Conservation (phyloP, 306 rosid genomes). For the Lablab purpureus region DNA sequence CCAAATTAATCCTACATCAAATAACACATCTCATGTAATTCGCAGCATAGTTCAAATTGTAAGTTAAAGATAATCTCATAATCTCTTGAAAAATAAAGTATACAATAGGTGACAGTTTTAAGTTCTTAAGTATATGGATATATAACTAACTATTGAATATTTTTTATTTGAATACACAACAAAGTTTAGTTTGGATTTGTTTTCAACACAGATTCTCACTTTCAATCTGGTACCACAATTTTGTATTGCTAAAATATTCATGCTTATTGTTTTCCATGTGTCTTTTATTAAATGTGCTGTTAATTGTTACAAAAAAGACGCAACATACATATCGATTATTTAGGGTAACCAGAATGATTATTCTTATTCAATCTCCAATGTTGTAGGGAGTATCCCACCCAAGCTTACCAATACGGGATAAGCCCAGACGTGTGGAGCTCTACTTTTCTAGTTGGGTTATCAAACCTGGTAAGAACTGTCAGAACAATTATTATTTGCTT, state of each 20-base stretch:
- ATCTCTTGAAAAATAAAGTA: not conserved
- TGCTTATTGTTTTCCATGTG: not conserved
- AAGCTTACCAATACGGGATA: constrained; percentile 87
- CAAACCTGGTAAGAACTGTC: constrained; percentile 74
- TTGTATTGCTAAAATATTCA: not conserved
- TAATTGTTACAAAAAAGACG: not conserved
- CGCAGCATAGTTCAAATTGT: not conserved
- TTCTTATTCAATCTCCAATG: constrained; percentile 48
- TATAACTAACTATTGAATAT: not conserved
- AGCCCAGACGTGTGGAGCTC: constrained; percentile 92
- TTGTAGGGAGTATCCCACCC: constrained; percentile 86
- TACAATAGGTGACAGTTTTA: not conserved
- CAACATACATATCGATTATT: not conserved
- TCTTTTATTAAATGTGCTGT: constrained; percentile 12
- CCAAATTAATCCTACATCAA: not conserved
- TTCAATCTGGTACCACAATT: not conserved
- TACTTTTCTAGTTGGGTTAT: constrained; percentile 96
- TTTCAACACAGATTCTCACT: not conserved
- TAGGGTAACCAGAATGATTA: constrained; percentile 14
- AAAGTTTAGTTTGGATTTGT: not conserved
- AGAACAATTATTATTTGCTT: constrained; percentile 13
- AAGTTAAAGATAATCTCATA: not conserved
- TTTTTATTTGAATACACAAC: not conserved
- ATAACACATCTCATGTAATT: not conserved
- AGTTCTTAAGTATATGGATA: not conserved